A percentile compares a stretch with the other conserved stretches of the same genome.
phyloP scores from a whole-genome alignment of 1,284 basidiomycete genomes.

The Baeospora myosura region DNA sequence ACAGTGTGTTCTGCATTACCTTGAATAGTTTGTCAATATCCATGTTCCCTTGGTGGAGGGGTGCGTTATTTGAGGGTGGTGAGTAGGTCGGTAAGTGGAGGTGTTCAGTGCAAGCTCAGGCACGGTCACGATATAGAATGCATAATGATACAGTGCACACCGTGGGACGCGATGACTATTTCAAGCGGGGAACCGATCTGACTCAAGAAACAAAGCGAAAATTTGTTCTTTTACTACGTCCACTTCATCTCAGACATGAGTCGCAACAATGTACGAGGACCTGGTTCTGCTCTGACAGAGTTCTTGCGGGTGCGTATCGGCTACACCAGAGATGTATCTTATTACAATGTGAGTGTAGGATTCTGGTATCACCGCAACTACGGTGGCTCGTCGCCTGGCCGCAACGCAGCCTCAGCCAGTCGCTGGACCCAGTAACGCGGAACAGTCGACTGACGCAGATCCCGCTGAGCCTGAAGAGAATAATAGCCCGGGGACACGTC shows the following conservation, averaged over 20 bases:
- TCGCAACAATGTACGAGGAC: conserved; percentile 74
- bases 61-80: too few relatives aligned
- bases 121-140: neutral
- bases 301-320: conserved; percentile 67
- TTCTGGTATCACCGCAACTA: conserved; percentile 69
- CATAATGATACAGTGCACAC: neutral
- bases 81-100: too few relatives aligned
- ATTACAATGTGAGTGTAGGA: too few relatives aligned
- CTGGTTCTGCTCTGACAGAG: conserved; percentile 87
- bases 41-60: conserved; percentile 33
- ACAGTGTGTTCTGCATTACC: too few relatives aligned
- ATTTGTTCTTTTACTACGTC: neutral
- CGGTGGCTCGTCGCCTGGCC: conserved; percentile 55
- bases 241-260: too few relatives aligned
- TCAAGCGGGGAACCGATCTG: too few relatives aligned
- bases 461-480: conserved; percentile 18
- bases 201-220: neutral
- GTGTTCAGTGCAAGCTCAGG: conserved; percentile 1
- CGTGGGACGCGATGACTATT: too few relatives aligned
- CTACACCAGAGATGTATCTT: neutral
- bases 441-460: conserved; percentile 24
- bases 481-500: conserved; percentile 3
- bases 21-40: conserved; percentile 81
- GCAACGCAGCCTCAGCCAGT: conserved; percentile 34
- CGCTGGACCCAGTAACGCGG: conserved; percentile 40